Conservation (phyloP, 768 basidiomycete genomes). For the Amyloporia xantha region DNA sequence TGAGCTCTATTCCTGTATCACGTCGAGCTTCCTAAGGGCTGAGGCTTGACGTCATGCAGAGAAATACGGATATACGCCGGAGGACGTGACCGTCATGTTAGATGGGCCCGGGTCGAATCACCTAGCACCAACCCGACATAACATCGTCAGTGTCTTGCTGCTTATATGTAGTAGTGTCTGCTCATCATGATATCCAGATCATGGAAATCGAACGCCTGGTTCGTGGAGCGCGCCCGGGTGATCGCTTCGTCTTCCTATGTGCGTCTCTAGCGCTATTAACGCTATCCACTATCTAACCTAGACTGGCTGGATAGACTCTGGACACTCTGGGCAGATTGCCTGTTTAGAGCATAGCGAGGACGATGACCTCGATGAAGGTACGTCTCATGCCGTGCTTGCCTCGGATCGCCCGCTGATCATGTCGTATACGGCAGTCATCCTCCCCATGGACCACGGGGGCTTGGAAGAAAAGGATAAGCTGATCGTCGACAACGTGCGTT, state of each 20-base stretch:
- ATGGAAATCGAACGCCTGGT: constrained; percentile 11
- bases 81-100: constrained; percentile 13
- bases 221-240: constrained; percentile 3
- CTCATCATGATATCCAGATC: not conserved
- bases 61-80: constrained; percentile 8
- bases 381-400: not conserved
- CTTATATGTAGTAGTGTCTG: too few species aligned
- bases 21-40: too few species aligned
- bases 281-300: not conserved
- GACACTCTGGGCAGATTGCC: constrained; percentile 7
- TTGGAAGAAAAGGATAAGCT: not conserved
- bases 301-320: constrained; percentile 5
- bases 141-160: constrained; percentile 1
- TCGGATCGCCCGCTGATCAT: not conserved
- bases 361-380: constrained; percentile 9
- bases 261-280: not conserved
- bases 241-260: constrained; percentile 17
- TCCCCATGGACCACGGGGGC: constrained; percentile 1
- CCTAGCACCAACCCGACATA: not conserved
- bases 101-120: constrained; percentile 1
- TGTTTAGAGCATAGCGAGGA: constrained; percentile 1
- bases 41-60: constrained; percentile 3
- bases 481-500: constrained; percentile 13
- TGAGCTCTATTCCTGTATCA: too few species aligned
- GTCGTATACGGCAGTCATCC: not conserved